These are phyloP conservation scores for Chloroidium sp. DNA, from an alignment of 163 green algal species.

Conservation along the genomic window DNA sequence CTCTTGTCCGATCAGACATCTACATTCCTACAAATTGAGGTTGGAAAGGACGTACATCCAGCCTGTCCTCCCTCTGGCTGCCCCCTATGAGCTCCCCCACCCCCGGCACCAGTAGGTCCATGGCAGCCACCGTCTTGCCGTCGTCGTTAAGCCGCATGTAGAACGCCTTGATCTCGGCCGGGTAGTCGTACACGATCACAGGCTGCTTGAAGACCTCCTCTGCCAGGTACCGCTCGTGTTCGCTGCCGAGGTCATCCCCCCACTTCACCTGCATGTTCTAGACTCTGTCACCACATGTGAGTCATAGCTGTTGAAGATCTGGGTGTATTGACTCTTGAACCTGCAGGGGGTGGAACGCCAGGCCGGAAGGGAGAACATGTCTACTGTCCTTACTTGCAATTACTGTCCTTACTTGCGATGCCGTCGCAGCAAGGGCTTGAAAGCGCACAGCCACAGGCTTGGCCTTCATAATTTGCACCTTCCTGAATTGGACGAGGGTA, in stretches of 20 bases:
- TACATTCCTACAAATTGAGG: neutral
- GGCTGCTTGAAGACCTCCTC: conserved; percentile 90
- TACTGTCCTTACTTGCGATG: too few species aligned
- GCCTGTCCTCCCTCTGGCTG: conserved; percentile 88
- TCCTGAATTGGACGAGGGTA: too few species aligned
- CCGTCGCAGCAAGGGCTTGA: too few species aligned
- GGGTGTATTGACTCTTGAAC: too few species aligned
- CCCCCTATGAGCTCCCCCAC: conserved; percentile 97
- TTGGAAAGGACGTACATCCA: conserved; percentile 34
- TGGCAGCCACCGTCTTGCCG: conserved; percentile 85
- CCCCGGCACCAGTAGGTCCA: conserved; percentile 89
- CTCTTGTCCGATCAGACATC: too few species aligned
- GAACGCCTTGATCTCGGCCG: conserved; percentile 94
- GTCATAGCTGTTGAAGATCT: too few species aligned
- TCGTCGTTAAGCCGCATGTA: conserved; percentile 94
- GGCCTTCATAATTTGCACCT: too few species aligned
- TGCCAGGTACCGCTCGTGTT: conserved; percentile 95
- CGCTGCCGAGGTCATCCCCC: conserved; percentile 84
- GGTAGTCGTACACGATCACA: conserved; percentile 96
- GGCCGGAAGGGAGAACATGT: too few species aligned
- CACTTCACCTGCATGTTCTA: conserved; percentile 46
- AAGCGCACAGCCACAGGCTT: too few species aligned
- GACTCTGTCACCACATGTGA: too few species aligned
- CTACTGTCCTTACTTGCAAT: too few species aligned
- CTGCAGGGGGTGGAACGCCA: too few species aligned